These are phyloP conservation scores for Cladorrhinum samala DNA, from an alignment of 495 filamentous ascomycete species.

Conservation along the genomic window DNA sequence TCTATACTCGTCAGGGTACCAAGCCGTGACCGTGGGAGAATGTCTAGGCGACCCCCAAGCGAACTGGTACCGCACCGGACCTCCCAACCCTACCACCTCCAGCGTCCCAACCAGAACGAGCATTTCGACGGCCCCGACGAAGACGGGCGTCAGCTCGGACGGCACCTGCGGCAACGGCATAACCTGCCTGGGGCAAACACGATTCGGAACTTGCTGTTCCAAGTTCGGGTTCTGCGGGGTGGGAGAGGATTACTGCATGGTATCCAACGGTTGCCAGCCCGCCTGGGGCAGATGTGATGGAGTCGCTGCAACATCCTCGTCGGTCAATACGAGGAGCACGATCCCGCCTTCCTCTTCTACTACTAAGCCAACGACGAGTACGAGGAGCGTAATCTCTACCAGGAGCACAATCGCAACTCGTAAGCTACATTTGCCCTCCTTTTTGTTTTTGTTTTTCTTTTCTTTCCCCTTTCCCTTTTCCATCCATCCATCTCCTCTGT, in stretches of 20 bases:
- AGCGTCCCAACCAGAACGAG: conserved; percentile 4
- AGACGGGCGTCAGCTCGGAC: conserved; percentile 18
- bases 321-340: not conserved
- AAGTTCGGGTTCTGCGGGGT: conserved; percentile 32
- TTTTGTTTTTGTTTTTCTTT: not conserved
- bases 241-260: conserved; percentile 32
- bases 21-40: conserved; percentile 63
- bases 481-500: too few species aligned
- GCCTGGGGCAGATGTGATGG: conserved; percentile 32
- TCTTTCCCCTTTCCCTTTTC: not conserved
- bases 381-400: not conserved
- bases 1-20: conserved; percentile 53
- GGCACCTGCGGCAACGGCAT: conserved; percentile 38
- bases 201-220: conserved; percentile 39
- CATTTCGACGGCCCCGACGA: conserved; percentile 2
- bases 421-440: too few species aligned
- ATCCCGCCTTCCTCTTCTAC: not conserved
- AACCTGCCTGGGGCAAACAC: conserved; percentile 34
- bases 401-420: not conserved
- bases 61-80: conserved; percentile 61
- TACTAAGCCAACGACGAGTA: conserved; percentile 4
- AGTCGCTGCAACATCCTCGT: not conserved
- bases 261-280: conserved; percentile 31
- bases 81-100: conserved; percentile 6
- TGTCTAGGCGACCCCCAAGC: conserved; percentile 63